These are phyloP conservation scores for Rhizopogon vesiculosus DNA, from an alignment of 768 basidiomycete species.

Conservation along the genomic window DNA sequence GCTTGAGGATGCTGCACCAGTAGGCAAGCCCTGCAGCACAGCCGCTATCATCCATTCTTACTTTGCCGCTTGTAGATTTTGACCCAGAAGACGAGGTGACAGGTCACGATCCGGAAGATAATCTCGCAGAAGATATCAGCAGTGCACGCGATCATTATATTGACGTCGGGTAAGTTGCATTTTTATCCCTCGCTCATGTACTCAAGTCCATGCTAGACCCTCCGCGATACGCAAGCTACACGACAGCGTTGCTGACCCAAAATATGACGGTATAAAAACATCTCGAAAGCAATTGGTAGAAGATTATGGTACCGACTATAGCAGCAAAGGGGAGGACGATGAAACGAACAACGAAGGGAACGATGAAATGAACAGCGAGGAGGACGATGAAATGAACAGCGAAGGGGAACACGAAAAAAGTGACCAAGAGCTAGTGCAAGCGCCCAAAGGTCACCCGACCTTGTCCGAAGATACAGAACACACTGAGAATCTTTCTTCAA, in stretches of 20 bases:
- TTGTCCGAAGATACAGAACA: not conserved
- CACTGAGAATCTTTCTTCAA: constrained; percentile 43
- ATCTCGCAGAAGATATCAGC: constrained; percentile 21
- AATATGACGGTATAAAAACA: constrained; percentile 69
- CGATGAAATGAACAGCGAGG: constrained; percentile 14
- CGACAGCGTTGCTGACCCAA: constrained; percentile 65
- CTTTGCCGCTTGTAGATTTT: constrained; percentile 42
- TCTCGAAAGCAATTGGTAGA: constrained; percentile 54
- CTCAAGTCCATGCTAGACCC: constrained; percentile 38
- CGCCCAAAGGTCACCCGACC: constrained; percentile 12
- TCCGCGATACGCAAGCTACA: constrained; percentile 65
- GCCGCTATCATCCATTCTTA: constrained; percentile 1
- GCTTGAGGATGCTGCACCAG: constrained; percentile 66
- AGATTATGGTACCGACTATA: constrained; percentile 21
- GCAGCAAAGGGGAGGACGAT: constrained; percentile 18
- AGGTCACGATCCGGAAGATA: constrained; percentile 39
- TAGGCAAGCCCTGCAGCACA: constrained; percentile 42
- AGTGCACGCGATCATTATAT: constrained; percentile 73
- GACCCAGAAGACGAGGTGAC: constrained; percentile 67
- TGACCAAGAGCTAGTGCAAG: constrained; percentile 9
- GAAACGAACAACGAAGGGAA: constrained; percentile 14
- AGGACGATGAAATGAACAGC: constrained; percentile 13
- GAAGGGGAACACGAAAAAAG: constrained; percentile 3
- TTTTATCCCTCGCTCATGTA: not conserved
- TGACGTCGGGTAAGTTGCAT: constrained; percentile 66